Evolutionary conservation across 371 early-diverging fungal species (phyloP), one percentile per base, ranked within the genome.

Genomic region (Blyttiomyces sp.): DNA sequence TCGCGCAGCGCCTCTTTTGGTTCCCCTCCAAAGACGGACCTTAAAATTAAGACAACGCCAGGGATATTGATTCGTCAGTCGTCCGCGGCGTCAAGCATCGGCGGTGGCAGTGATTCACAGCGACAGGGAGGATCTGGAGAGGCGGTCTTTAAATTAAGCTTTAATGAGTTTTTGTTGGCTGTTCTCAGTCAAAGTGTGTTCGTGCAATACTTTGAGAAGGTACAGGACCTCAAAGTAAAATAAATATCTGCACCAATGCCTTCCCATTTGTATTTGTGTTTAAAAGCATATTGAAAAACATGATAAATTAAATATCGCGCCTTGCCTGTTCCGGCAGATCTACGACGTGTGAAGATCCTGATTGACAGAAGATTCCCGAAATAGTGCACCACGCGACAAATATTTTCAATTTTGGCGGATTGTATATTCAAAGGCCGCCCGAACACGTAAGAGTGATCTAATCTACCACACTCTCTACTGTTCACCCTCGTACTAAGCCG

Each of bases 81-180:
- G 13, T 11, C 39, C 13, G 11, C 39, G 39, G 39, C 39, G 39
- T n/a, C 39, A 39, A 13, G 13, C 13, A 61, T 27, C 43, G 59
- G 53, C 59, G 49, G 23, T 24, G 39, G 21, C 35, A 46, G 23
- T 51, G 54, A 24, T 39, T 11, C 13, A 13, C 13, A n/a, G 11
- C 13, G 39, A 13, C 13, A n/a, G 11, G 39, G 39, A 13, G 39
- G n/a, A 19, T 49, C 28, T 46, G 48, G 44, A 16, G 3, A 28
- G n/a, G 3, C 28, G 7, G 49, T 64, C 19, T 74, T 73, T 50
- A 62, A 70, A 24, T 65, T 80, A 42, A 63, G 66, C 42, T 80
- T 80, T 58, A 80, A 80, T 55, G 81, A 77, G 64, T 80, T 77
- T 57, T 49, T 80, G 43, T 54, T 80, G 26, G 76, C 81, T n/a